Evolutionary conservation across 305 asterid genomes (phyloP).

Genomic region (Solanum hybrid): DNA sequence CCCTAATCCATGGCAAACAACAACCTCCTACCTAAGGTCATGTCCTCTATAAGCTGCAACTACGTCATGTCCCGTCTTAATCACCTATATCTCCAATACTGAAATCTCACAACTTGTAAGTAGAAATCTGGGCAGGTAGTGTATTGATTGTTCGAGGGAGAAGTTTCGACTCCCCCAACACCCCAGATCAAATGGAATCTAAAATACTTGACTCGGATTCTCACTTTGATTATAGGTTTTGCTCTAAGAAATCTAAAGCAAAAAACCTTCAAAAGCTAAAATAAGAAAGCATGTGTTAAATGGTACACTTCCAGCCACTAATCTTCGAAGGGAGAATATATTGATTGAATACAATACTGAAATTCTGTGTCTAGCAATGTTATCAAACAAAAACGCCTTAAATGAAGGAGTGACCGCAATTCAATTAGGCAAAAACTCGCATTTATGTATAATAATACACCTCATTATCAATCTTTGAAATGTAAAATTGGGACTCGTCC

Average conservation of each 20-base stretch:
- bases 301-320: not conserved
- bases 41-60: not conserved
- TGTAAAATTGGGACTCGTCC: not conserved
- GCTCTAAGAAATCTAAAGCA: not conserved
- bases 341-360: not conserved
- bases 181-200: not conserved
- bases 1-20: not conserved
- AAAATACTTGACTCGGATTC: not conserved
- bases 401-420: not conserved
- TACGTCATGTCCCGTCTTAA: not conserved
- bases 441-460: not conserved
- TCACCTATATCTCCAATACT: not conserved
- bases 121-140: not conserved
- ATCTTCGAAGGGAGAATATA: not conserved
- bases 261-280: not conserved
- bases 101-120: not conserved
- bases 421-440: not conserved
- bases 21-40: not conserved
- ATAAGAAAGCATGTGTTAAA: not conserved
- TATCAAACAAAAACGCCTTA: not conserved
- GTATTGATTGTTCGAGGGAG: not conserved
- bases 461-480: not conserved
- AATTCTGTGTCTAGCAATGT: not conserved
- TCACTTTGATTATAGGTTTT: not conserved
- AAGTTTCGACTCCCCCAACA: not conserved